These are phyloP conservation scores for Furcasterigmium furcatum DNA, from an alignment of 2,329 filamentous ascomycete genomes.

Conservation along the genomic window DNA sequence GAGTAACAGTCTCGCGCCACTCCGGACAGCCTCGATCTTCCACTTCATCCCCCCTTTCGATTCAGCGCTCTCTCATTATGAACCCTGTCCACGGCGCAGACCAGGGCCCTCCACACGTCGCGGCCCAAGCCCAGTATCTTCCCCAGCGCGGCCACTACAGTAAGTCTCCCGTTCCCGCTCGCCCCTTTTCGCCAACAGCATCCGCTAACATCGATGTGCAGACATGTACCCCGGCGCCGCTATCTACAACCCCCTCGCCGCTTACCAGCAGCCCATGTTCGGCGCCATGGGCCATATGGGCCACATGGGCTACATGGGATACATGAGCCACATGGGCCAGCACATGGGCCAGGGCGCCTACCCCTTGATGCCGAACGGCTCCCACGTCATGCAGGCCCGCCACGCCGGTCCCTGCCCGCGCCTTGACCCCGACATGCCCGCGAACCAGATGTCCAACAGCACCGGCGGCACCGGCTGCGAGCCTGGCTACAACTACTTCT, in stretches of 20 bases:
- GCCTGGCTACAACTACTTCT: conserved; percentile 62
- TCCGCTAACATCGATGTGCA: too few species aligned
- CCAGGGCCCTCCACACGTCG: background rate
- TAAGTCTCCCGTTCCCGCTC: too few species aligned
- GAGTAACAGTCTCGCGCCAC: background rate
- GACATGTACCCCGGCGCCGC: too few species aligned
- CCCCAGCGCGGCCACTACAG: too few species aligned
- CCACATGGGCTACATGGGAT: too few species aligned
- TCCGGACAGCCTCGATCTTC: too few species aligned
- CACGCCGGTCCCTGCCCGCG: conserved; percentile 37
- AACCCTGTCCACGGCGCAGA: background rate
- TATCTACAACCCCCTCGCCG: background rate
- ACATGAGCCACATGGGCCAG: background rate
- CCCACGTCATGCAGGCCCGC: conserved; percentile 29
- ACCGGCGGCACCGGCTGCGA: conserved; percentile 57
- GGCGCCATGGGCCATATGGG: background rate
- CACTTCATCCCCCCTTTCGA: background rate
- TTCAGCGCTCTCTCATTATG: background rate
- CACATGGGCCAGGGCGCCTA: conserved; percentile 1
- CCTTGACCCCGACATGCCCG: conserved; percentile 43
- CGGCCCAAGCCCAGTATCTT: too few species aligned
- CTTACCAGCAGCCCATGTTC: background rate
- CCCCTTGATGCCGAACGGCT: conserved; percentile 33
- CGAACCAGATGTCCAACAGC: conserved; percentile 52
- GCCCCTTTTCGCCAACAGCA: too few species aligned